These are phyloP conservation scores for Haematococcus lacustris DNA, from an alignment of 139 green algal genomes.

Conservation along the genomic window DNA sequence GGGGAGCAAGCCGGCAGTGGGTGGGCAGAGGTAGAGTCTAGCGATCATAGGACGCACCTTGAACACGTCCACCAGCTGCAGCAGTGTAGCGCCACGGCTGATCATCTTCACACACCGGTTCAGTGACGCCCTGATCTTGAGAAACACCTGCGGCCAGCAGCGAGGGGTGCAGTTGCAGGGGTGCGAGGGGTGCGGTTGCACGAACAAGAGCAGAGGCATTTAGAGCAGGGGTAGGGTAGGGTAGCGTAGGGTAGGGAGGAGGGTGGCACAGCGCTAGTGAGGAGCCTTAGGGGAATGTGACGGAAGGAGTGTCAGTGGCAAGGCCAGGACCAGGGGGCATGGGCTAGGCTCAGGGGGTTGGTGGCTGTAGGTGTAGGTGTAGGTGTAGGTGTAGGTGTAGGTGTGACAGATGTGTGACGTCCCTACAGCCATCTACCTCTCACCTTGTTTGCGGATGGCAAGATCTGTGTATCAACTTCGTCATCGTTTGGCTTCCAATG, in stretches of 20 bases:
- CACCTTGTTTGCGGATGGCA: constrained; percentile 8
- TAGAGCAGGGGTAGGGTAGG: no score
- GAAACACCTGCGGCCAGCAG: constrained; percentile 41
- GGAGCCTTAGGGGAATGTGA: no score
- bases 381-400: no score
- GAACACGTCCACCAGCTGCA: constrained; percentile 52
- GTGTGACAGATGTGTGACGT: no score
- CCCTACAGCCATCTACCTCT: not conserved
- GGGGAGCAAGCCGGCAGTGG: no score
- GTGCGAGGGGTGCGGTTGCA: not conserved
- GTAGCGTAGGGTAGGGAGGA: no score
- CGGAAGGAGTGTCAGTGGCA: no score
- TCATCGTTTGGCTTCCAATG: constrained; percentile 2
- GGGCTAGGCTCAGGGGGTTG: no score
- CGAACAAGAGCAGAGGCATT: constrained; percentile 25
- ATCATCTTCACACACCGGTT: constrained; percentile 71
- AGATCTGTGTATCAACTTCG: not conserved
- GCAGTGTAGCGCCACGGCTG: constrained; percentile 62
- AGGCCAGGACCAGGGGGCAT: no score
- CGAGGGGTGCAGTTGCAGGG: not conserved
- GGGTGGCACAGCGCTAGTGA: no score
- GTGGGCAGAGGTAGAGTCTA: no score
- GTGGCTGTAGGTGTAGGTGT: no score
- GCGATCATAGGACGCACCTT: constrained; percentile 14
- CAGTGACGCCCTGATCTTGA: constrained; percentile 76